Evolutionary conservation across 148 eudicot genomes (phyloP).

Genomic region (Gaultheria prostrata): DNA sequence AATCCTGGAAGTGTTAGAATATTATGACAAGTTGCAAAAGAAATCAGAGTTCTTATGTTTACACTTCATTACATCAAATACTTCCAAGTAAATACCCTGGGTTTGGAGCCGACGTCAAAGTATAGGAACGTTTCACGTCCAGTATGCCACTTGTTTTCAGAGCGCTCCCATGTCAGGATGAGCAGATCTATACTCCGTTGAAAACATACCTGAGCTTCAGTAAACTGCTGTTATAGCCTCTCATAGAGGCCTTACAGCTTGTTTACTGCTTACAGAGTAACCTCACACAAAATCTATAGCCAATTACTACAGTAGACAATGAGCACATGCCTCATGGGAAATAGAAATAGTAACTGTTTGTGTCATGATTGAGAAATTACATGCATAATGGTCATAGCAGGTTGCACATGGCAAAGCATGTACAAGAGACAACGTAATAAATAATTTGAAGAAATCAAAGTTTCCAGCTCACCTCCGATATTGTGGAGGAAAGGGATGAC

Average conservation of each 20-base stretch:
- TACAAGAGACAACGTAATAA: background rate
- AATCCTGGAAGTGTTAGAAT: background rate
- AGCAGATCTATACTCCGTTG: too few relatives aligned
- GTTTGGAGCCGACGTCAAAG: too few relatives aligned
- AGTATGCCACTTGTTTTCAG: too few relatives aligned
- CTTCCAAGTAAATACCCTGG: slow-evolving; percentile 2
- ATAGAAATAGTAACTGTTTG: background rate
- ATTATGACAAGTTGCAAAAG: background rate
- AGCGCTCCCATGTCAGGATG: too few relatives aligned
- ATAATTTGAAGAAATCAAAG: background rate
- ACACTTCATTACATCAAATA: background rate
- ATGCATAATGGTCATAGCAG: background rate
- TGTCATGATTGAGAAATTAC: background rate
- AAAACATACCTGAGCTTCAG: too few relatives aligned
- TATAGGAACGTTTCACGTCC: too few relatives aligned
- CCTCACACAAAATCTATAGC: background rate
- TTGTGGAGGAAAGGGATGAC: slow-evolving; percentile 82
- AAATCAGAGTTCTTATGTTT: background rate
- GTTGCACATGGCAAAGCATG: background rate
- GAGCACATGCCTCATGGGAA: background rate
- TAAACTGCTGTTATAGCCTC: too few relatives aligned
- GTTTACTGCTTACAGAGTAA: too few relatives aligned
- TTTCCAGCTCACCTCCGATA: slow-evolving; percentile 68
- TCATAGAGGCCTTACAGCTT: too few relatives aligned
- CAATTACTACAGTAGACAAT: background rate